A percentile compares a stretch with the other conserved stretches of the same genome.
These are phyloP conservation scores for Venturia asperata DNA, from an alignment of 2,329 filamentous ascomycete genomes.

Conservation along the genomic window DNA sequence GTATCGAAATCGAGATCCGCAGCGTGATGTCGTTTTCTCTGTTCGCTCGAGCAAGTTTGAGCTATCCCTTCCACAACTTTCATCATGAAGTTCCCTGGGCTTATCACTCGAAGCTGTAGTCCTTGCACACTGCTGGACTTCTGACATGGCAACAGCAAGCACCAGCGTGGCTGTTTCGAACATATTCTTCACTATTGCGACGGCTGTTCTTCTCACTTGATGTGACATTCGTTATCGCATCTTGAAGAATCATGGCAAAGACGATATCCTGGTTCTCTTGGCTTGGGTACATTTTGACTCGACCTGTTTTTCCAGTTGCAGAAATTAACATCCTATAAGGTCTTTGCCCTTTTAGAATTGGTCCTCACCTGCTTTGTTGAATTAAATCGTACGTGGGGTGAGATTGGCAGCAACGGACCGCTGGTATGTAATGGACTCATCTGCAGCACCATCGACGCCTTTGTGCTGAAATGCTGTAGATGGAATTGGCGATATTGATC, in stretches of 20 bases:
- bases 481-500: no score
- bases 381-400: no score
- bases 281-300: not conserved
- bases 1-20: no score
- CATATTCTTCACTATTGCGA: not conserved
- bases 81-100: not conserved
- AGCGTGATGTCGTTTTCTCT: no score
- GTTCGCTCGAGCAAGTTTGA: not conserved
- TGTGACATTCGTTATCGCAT: not conserved
- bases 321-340: no score
- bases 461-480: no score
- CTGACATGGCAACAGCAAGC: not conserved
- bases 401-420: no score
- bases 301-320: no score
- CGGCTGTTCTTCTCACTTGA: not conserved
- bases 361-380: no score
- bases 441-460: no score
- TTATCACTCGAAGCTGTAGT: not conserved
- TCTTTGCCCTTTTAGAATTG: no score
- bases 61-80: not conserved
- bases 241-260: not conserved
- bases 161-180: not conserved
- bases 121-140: not conserved
- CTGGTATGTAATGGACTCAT: no score
- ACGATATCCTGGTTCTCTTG: not conserved